Evolutionary conservation across 2,329 filamentous ascomycete species (phyloP), one percentile per base, ranked within the genome.

Genomic region (Falciphora oryzae): DNA sequence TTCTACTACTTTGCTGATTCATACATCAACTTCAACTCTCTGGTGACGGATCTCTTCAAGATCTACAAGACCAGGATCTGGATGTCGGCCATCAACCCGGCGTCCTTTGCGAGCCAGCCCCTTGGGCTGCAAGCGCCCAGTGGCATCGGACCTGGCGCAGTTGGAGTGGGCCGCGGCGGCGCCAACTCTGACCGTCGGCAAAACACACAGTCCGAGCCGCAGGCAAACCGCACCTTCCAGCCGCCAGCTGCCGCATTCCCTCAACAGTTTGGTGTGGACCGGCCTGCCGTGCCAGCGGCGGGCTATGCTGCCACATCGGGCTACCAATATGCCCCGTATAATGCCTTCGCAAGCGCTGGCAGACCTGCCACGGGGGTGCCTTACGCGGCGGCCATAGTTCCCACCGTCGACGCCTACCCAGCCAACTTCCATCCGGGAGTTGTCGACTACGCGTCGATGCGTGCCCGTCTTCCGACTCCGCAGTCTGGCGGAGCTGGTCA

Each of bases 1-100:
- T 98, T 98, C 78, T 99, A 97, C 80, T 99, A 98, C 78, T 99
- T 97, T 75, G 94, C 95, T 64, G 93, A 97, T 73, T 88, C 92
- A 0, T 99, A 99, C 75, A 97, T 99, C 81, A 98, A 98, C 79
- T 99, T 99, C 83, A 99, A 99, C 75, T 92, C 92, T 2, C 86
- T 99, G 22, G 95, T 99, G 63, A 97, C 93, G 0, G 95, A 99
- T 74, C 83, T 99, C 16, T 99, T 98, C 85, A 98, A 98, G 78
- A 94, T 98, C 67, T 99, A 98, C 83, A 99, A 99, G 81, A 97
- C 94, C 28, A 88, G 96, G 70, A 99, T 99, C 72, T 99, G 95
- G 95, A 97, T 99, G 92, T 98, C 94, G 5, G 95, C 95, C 4
- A 96, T 99, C 76, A 99, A 99, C 74, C 95, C 95, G 10, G 95